Conservation (phyloP, 495 filamentous ascomycete species). For the Aspergillus cavernicola region DNA sequence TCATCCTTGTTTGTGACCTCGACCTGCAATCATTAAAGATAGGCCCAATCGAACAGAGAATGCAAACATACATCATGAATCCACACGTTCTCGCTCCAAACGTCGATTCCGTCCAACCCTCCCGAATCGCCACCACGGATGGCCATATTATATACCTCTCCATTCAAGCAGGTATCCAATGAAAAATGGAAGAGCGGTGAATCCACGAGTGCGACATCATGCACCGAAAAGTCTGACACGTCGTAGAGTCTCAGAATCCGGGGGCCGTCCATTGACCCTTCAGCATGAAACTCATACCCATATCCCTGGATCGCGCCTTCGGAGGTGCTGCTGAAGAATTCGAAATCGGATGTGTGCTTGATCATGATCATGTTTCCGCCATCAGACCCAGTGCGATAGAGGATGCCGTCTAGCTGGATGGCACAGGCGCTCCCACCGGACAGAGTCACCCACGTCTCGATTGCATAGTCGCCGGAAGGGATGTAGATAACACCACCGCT, state of each 20-base stretch:
- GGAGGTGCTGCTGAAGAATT: slow-evolving; percentile 46
- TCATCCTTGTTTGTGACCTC: slow-evolving; percentile 56
- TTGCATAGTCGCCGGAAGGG: slow-evolving; percentile 33
- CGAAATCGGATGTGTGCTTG: slow-evolving; percentile 46
- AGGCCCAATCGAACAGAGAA: background rate
- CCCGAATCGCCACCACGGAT: slow-evolving; percentile 48
- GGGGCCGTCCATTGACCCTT: slow-evolving; percentile 21
- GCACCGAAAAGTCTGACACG: slow-evolving; percentile 45
- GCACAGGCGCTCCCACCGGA: slow-evolving; percentile 38
- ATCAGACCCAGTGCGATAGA: slow-evolving; percentile 41
- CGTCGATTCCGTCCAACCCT: slow-evolving; percentile 50
- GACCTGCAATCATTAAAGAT: slow-evolving; percentile 31
- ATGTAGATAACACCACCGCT: slow-evolving; percentile 34
- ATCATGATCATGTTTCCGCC: slow-evolving; percentile 52
- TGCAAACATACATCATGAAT: slow-evolving; percentile 43
- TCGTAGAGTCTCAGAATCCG: slow-evolving; percentile 39
- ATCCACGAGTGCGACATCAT: slow-evolving; percentile 51
- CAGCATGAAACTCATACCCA: slow-evolving; percentile 42
- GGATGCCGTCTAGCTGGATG: slow-evolving; percentile 47
- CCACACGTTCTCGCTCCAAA: slow-evolving; percentile 49
- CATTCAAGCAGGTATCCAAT: slow-evolving; percentile 44
- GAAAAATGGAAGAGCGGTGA: slow-evolving; percentile 48
- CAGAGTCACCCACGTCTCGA: slow-evolving; percentile 34
- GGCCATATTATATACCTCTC: slow-evolving; percentile 52
- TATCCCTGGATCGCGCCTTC: slow-evolving; percentile 50